Base-by-base conservation (phyloP, 2,329 filamentous ascomycete species). In the Alternaria longipes region DNA sequence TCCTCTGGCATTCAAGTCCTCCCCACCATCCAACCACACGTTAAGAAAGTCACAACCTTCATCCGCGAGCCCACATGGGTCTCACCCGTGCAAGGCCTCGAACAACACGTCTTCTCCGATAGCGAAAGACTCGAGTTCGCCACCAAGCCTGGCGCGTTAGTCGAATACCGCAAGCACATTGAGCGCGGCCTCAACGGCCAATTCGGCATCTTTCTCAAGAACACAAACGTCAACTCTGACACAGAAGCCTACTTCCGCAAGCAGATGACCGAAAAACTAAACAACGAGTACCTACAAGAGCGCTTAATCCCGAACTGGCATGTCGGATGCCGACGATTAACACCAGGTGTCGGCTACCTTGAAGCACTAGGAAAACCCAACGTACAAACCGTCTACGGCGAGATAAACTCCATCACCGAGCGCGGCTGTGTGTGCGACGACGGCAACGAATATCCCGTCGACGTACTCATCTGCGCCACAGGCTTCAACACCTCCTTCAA, bases 1-100 rank as follows among this genome's bases (percentile, higher is more conserved):
- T 85, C 84, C 42, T 84, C 84, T 7, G 86, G 83, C 1, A 81
- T 85, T 4, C 86, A 87, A 68, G 80, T 88, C 5, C 79, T 85
- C 3, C 82, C 83, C 3, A 76, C 75, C 7, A 83, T 85, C 44
- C 81, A 84, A 66, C 75, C 79, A 0, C 69, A 77, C 32, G 81
- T 81, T 47, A 71, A 78, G 8, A 80, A 82, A 40, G 76, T 84
- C 7, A 83, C 79, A 3, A 84, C 82, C 11, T 85, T 85, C 61
- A 83, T 86, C 51, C 80, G 84, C 8, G 81, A 83, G 14, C 81
- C 82, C 1, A 82, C 83, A 0, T 86, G 84, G 84, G 80, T 86
- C 2, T 81, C 82, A 3, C 83, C 83, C 2, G 72, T 78, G 2
- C 73, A 77, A 65, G 77, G 80, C n/a, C 70, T 83, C 22, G 77